Evolutionary conservation across 2,329 filamentous ascomycete genomes (phyloP), one percentile per base, ranked within the genome.

Genomic region (Penicillium freii): DNA sequence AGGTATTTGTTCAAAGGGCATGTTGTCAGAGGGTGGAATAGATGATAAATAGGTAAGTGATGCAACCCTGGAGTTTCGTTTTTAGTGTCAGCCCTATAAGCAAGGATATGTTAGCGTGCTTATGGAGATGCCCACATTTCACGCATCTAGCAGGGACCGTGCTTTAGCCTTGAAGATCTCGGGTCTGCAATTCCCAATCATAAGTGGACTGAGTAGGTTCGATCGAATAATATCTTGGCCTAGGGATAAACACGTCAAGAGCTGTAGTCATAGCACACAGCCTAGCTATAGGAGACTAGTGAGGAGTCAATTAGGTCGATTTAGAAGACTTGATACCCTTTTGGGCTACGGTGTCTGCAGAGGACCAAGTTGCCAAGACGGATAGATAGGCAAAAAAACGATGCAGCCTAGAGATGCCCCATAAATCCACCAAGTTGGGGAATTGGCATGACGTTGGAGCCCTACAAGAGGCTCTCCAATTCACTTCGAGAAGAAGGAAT

Each of bases 321-420:
- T 52, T 31, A 27, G 21, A 53, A 53, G 48, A 42, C 3, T 52
- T 49, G 50, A 54, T 51, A 51, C 21, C 13, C 33, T 43, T 58
- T 51, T 51, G 56, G 42, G 42, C 51, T 57, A 23, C 38, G 53
- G 58, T 60, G 51, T 51, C 40, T 44, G 23, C 2, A 21, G 25
- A 34, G 33, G 33, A 43, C 25, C 31, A 17, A 23, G 34, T 45
- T 49, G 62, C 53, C 56, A 61, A 66, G 54, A 31, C n/a, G n/a
- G 17, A n/a, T 10, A 10, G 36, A 66, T 62, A 65, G 58, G 61
- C 29, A 54, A 47, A 27, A 56, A 53, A 66, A 66, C 11, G 55
- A 66, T 62, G 64, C 38, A 65, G 64, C 64, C 64, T 66, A 57
- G 61, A 54, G 56, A 53, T 25, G 62, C 48, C 62, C 64, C 64